Percentiles rank a stretch among this genome's conserved stretches.
These are phyloP conservation scores for Thraustotheca clavata DNA, from an alignment of 352 stramenopile species.

Conservation along the genomic window DNA sequence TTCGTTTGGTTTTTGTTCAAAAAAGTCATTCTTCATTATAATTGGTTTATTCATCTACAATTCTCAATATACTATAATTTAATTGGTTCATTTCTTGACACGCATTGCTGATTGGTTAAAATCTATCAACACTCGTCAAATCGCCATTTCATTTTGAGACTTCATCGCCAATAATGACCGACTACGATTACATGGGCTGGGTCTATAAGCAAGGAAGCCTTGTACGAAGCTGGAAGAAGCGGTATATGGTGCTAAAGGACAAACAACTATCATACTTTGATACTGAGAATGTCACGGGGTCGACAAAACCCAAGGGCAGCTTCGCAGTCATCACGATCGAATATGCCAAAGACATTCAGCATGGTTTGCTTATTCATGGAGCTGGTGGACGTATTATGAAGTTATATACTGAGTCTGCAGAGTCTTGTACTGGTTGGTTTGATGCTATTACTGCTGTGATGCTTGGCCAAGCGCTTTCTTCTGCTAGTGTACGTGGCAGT, in stretches of 20 bases:
- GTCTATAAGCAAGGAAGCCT: constrained; percentile 79
- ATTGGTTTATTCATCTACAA: neutral
- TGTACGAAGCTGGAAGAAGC: constrained; percentile 79
- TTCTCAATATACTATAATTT: neutral
- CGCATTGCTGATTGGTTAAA: neutral
- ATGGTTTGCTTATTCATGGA: constrained; percentile 71
- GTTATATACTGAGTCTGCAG: constrained; percentile 71
- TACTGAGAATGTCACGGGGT: constrained; percentile 43
- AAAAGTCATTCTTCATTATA: neutral
- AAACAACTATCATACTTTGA: constrained; percentile 81
- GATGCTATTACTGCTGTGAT: constrained; percentile 67
- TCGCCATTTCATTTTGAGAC: neutral
- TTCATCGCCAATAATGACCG: neutral
- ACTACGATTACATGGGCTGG: constrained; percentile 53
- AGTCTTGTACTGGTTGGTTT: constrained; percentile 63
- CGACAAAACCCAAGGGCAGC: constrained; percentile 64
- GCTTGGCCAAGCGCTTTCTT: neutral
- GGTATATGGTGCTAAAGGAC: constrained; percentile 74
- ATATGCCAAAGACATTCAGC: constrained; percentile 71
- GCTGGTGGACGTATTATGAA: constrained; percentile 75
- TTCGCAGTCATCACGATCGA: constrained; percentile 83
- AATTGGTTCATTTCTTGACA: neutral
- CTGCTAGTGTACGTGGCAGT: neutral
- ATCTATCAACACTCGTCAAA: too few species aligned
- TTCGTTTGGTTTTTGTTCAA: neutral